phyloP scores from a whole-genome alignment of 2,329 filamentous ascomycete genomes.

The Pyrenochaeta sp. region DNA sequence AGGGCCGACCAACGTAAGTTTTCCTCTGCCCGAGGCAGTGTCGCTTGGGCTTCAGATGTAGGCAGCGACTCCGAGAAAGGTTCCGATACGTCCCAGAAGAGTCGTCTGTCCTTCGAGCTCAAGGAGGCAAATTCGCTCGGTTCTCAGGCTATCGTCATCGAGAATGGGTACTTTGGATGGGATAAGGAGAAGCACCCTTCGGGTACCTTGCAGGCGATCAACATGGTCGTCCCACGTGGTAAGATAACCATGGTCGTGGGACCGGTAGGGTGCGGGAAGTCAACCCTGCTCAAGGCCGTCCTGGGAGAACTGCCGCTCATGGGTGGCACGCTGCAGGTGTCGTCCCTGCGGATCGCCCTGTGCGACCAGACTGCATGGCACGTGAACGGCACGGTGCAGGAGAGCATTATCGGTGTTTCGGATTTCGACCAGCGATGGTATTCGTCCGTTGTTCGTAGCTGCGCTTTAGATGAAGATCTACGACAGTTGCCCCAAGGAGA shows the following conservation, averaged over 20 bases:
- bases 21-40: slow-evolving; percentile 25
- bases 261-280: slow-evolving; percentile 63
- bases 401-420: slow-evolving; percentile 49
- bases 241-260: slow-evolving; percentile 60
- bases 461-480: slow-evolving; percentile 47
- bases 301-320: slow-evolving; percentile 45
- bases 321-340: slow-evolving; percentile 41
- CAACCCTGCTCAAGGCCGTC: slow-evolving; percentile 54
- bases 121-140: slow-evolving; percentile 29
- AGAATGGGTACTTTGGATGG: slow-evolving; percentile 59
- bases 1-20: slow-evolving; percentile 32
- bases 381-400: slow-evolving; percentile 47
- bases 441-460: slow-evolving; percentile 44
- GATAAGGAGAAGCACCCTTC: slow-evolving; percentile 50
- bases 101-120: slow-evolving; percentile 27
- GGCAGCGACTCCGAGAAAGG: slow-evolving; percentile 36
- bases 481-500: slow-evolving; percentile 44
- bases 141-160: slow-evolving; percentile 49
- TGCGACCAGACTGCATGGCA: slow-evolving; percentile 52
- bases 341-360: slow-evolving; percentile 44
- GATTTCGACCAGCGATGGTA: slow-evolving; percentile 50
- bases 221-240: slow-evolving; percentile 51
- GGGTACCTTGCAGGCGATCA: slow-evolving; percentile 52
- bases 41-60: slow-evolving; percentile 27
- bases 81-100: slow-evolving; percentile 36